A percentile compares a stretch with the other conserved stretches of the same genome.
These are phyloP conservation scores for Lasiodiplodia sp. DNA, from an alignment of 2,329 filamentous ascomycete species.

Conservation along the genomic window DNA sequence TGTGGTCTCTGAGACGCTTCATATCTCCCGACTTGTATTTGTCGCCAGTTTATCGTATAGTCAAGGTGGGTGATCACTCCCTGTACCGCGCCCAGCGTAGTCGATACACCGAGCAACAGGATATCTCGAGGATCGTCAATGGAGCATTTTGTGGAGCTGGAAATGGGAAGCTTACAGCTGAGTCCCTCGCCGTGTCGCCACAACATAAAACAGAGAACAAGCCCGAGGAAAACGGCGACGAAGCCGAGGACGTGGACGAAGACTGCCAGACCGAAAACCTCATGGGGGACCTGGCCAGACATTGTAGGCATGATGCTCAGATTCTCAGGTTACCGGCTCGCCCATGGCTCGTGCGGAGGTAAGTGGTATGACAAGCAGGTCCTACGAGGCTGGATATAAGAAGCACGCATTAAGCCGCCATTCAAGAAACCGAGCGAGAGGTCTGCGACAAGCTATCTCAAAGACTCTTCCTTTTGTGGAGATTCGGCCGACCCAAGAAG, in stretches of 20 bases:
- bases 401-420: not conserved
- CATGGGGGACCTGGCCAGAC: constrained; percentile 6
- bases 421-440: constrained; percentile 1
- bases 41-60: constrained; percentile 22
- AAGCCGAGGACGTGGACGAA: constrained; percentile 12
- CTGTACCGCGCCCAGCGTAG: constrained; percentile 17
- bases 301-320: not conserved
- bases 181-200: constrained; percentile 21
- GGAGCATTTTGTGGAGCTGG: not conserved
- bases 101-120: constrained; percentile 14
- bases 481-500: constrained; percentile 3
- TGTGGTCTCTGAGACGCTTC: constrained; percentile 1
- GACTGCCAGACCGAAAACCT: constrained; percentile 13
- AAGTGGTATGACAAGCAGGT: not conserved
- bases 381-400: not conserved
- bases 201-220: constrained; percentile 18
- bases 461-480: constrained; percentile 5
- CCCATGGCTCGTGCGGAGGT: not conserved
- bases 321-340: not conserved
- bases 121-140: constrained; percentile 10
- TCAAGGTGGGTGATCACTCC: constrained; percentile 18
- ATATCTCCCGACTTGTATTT: constrained; percentile 12
- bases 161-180: constrained; percentile 11
- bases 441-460: constrained; percentile 1
- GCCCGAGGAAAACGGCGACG: constrained; percentile 10